Evolutionary conservation across 306 rosid genomes (phyloP), one percentile per base, ranked within the genome.

Genomic region (Citrullus colocynthis): DNA sequence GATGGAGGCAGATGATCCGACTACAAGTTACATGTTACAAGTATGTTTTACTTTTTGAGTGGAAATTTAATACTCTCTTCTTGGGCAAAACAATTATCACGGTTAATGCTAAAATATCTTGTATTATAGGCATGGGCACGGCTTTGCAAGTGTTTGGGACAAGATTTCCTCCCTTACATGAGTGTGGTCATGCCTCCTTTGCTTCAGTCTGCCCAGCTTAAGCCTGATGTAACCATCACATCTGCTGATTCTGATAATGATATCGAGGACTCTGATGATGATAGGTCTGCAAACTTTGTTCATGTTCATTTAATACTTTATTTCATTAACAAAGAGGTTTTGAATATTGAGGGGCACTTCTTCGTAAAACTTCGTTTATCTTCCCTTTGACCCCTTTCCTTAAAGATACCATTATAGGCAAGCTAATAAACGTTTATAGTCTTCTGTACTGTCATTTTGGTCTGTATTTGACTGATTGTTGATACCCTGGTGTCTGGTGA

Each of bases 101-200:
- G 42, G 21, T 80, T 60, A 84, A 52, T 81, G 52, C 75, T 51
- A n/a, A 75, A 51, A 56, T 39, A n/a, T 32, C 28, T 41, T 57
- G 61, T 73, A 36, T 36, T 36, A 36, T 36, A 94, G 98, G 98
- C 98, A 62, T 94, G 98, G 98, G 97, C 97, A 45, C 85, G 98
- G 79, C 98, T 94, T 62, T 94, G 98, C 87, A 92, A 94, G 82
- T 94, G 97, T 74, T 88, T 94, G 74, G 96, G 98, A 45, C 98
- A 94, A 86, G 98, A 94, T 86, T 94, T 94, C 84, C 98, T 94
- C 66, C 98, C 98, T 17, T 94, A 92, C 82, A 90, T 94, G 98
- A 88, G 88, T 48, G 93, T 94, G 87, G 97, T 92, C 66, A 92
- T 94, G 97, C 98, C 98, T 13, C 97, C 97, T 20, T 76, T 94